Base-by-base conservation (phyloP, 2,329 filamentous ascomycete genomes). In the Hypocreales sp. region DNA sequence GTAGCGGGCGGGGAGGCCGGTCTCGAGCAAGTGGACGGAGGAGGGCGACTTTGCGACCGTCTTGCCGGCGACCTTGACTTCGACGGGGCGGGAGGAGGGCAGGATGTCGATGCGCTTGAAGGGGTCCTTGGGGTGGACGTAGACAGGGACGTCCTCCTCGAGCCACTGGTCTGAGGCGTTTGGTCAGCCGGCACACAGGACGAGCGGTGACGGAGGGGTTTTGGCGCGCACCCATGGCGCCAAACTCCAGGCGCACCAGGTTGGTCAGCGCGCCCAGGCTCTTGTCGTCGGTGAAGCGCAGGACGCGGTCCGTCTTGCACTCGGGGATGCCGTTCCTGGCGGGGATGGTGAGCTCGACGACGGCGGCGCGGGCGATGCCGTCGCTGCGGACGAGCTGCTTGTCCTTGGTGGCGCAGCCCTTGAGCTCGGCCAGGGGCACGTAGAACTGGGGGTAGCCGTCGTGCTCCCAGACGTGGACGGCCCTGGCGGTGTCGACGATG, bases 121-220 rank as follows among this genome's bases (percentile, higher is more conserved):
- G 0, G 73, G 74, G 29, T 79, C 72, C 35, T 76, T 77, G 1
- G 73, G 72, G 32, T 79, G 74, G 4, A 68, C 58, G 38, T 61
- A 62, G 29, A 77, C 64, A 2, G 60, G 63, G 1, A 54, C 51
- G 27, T 74, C 68, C 47, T 77, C 72, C 40, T 74, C 70, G 2
- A 56, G 30, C 52, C 52, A 56, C 33, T 49, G 47, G 36, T 53
- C 53, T 56, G 7, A 1, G 13, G n/a, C 11, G n/a, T 6, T 2
- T 16, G 3, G 17, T 15, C 11, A 14, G 22, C 14, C 4, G n/a
- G 12, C 11, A n/a, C 11, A 6, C 7, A 3, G n/a, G 8, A 10
- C 11, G 8, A 2, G 15, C 5, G 7, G 24, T 0, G 10, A 17
- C 2, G 2, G 8, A 1, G 15, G 11, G 3, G 10, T 1, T 11